phyloP scores from a whole-genome alignment of 495 filamentous ascomycete genomes.

The Pyrenula aspistea region DNA sequence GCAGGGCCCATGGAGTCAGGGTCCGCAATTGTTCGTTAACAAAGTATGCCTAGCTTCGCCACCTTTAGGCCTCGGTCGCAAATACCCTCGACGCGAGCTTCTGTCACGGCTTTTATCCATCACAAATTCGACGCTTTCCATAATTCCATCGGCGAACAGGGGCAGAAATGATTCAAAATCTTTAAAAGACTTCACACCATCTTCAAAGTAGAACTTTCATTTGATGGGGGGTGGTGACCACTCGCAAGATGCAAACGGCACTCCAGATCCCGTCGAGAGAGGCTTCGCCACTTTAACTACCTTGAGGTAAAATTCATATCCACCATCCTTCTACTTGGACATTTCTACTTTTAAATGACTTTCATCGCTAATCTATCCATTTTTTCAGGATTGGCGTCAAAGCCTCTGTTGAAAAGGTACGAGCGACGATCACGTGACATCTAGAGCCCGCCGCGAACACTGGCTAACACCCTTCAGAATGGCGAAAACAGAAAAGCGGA shows the following conservation, averaged over 20 bases:
- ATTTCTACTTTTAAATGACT: neutral
- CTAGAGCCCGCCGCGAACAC: slow-evolving; percentile 6
- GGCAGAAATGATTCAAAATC: neutral
- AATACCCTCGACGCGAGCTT: slow-evolving; percentile 5
- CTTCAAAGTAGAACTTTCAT: neutral
- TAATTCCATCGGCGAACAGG: slow-evolving; percentile 14
- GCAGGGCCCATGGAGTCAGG: no score
- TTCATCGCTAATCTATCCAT: neutral
- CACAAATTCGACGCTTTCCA: slow-evolving; percentile 12
- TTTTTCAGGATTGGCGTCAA: slow-evolving; percentile 56
- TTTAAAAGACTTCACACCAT: neutral
- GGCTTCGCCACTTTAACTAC: slow-evolving; percentile 70
- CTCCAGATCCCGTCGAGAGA: slow-evolving; percentile 56
- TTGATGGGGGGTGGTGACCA: slow-evolving; percentile 35
- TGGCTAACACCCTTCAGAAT: slow-evolving; percentile 40
- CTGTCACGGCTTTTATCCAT: slow-evolving; percentile 14
- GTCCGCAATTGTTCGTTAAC: no score
- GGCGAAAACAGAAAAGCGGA: slow-evolving; percentile 82
- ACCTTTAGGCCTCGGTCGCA: slow-evolving; percentile 1
- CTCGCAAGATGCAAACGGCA: slow-evolving; percentile 34
- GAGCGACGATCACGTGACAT: slow-evolving; percentile 27
- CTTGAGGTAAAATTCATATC: slow-evolving; percentile 43
- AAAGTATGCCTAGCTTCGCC: slow-evolving; percentile 2
- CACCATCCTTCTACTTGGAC: slow-evolving; percentile 3
- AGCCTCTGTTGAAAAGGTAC: slow-evolving; percentile 58